Percentiles rank a stretch among this genome's conserved stretches.
phyloP scores from a whole-genome alignment of 306 rosid genomes.

The Vigna trinervia region DNA sequence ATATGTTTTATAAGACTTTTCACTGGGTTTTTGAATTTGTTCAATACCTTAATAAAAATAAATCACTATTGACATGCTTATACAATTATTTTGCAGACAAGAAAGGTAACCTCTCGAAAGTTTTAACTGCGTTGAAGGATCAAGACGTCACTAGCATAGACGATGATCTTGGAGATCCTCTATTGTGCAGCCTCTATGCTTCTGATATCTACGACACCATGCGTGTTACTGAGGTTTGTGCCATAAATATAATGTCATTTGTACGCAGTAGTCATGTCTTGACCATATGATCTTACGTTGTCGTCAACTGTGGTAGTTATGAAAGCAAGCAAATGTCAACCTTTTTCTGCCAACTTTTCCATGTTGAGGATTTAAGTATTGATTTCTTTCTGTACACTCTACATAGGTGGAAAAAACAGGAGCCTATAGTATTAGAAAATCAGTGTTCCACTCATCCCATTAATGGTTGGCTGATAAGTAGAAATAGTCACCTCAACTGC shows the following conservation, averaged over 20 bases:
- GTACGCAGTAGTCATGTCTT: conserved; percentile 20
- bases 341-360: background rate
- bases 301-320: background rate
- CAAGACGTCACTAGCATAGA: conserved; percentile 65
- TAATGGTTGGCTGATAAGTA: background rate
- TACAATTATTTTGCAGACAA: conserved; percentile 47
- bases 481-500: background rate
- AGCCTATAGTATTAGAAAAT: background rate
- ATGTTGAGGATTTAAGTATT: background rate
- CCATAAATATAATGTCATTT: conserved; percentile 21
- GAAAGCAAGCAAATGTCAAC: conserved; percentile 10
- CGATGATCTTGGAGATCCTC: conserved; percentile 70
- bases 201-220: conserved; percentile 71
- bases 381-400: conserved; percentile 9
- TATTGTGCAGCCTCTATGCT: conserved; percentile 73
- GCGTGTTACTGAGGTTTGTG: conserved; percentile 81
- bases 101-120: conserved; percentile 47
- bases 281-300: background rate
- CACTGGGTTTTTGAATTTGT: conserved; percentile 28
- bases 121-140: conserved; percentile 43
- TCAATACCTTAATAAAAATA: conserved; percentile 17
- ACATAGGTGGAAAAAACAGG: background rate
- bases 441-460: background rate
- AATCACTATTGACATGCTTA: conserved; percentile 23
- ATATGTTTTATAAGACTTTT: background rate